These are phyloP conservation scores for Neurospora sp. DNA, from an alignment of 495 filamentous ascomycete genomes.

Conservation along the genomic window DNA sequence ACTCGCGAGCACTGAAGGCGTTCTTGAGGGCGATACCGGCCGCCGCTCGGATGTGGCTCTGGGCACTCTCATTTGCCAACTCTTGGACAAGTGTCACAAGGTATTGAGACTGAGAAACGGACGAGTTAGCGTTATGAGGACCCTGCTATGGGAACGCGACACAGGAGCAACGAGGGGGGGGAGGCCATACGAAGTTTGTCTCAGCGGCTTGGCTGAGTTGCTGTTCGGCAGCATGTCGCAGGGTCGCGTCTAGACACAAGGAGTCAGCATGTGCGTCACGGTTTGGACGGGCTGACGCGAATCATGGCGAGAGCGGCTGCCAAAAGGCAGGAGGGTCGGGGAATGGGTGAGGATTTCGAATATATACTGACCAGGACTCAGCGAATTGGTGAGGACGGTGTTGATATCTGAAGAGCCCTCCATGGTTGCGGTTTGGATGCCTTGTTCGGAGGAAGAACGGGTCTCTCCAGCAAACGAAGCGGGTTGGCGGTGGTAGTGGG, in stretches of 20 bases:
- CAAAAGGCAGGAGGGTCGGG: background rate
- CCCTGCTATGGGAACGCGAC: constrained; percentile 3
- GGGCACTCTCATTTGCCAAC: constrained; percentile 79
- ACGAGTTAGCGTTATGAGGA: constrained; percentile 5
- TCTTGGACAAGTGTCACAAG: constrained; percentile 82
- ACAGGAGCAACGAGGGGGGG: background rate
- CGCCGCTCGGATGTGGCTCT: constrained; percentile 75
- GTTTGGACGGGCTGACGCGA: constrained; percentile 10
- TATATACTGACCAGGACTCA: constrained; percentile 65
- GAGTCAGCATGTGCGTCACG: constrained; percentile 11
- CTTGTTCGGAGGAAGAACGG: constrained; percentile 4
- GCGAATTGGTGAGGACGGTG: constrained; percentile 76
- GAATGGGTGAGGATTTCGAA: constrained; percentile 4
- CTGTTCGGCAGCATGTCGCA: constrained; percentile 83
- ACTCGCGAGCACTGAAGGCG: constrained; percentile 86
- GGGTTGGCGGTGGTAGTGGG: constrained; percentile 8
- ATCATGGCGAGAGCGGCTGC: constrained; percentile 2
- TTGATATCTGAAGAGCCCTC: constrained; percentile 43
- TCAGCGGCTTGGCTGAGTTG: constrained; percentile 88
- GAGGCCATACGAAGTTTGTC: constrained; percentile 77
- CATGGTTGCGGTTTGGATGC: constrained; percentile 28
- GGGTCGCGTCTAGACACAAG: constrained; percentile 58
- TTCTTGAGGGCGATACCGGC: constrained; percentile 97
- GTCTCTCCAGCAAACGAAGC: constrained; percentile 5
- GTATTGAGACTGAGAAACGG: constrained; percentile 61